Evolutionary conservation across 2,329 filamentous ascomycete genomes (phyloP).

Genomic region (Pezicula carpinea): DNA sequence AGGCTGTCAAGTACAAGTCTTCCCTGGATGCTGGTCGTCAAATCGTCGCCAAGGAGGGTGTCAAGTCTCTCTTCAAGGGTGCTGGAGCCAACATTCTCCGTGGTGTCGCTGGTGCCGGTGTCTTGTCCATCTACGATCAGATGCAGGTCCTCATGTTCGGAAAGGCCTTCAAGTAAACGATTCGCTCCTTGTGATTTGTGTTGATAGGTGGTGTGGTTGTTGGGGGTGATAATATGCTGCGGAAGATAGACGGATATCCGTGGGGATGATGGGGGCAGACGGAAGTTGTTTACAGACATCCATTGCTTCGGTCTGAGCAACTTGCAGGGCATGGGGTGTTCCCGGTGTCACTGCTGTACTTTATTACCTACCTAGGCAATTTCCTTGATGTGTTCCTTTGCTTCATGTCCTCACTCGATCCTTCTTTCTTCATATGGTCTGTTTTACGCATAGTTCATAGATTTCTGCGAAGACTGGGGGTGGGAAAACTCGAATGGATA

Average conservation of each 20-base stretch:
- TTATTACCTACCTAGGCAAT: slow-evolving; percentile 34
- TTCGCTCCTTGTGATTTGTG: slow-evolving; percentile 22
- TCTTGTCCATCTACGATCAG: slow-evolving; percentile 99
- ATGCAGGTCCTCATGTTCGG: slow-evolving; percentile 99
- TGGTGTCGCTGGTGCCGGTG: slow-evolving; percentile 99
- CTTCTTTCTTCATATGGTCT: slow-evolving; percentile 15
- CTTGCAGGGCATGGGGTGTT: slow-evolving; percentile 25
- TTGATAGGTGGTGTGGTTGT: slow-evolving; percentile 12
- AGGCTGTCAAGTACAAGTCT: slow-evolving; percentile 99
- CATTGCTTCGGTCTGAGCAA: slow-evolving; percentile 31
- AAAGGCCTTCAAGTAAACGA: slow-evolving; percentile 85
- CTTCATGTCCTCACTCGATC: slow-evolving; percentile 20
- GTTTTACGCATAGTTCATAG: slow-evolving; percentile 19
- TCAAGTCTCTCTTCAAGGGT: slow-evolving; percentile 99
- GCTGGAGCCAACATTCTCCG: slow-evolving; percentile 99
- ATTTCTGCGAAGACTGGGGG: slow-evolving; percentile 12
- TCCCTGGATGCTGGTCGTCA: slow-evolving; percentile 92
- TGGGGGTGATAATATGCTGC: slow-evolving; percentile 17
- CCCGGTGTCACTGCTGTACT: slow-evolving; percentile 30
- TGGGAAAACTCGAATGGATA: slow-evolving; percentile 20
- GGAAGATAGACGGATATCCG: slow-evolving; percentile 11
- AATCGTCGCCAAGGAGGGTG: slow-evolving; percentile 96
- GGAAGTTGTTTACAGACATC: slow-evolving; percentile 28
- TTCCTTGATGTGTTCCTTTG: slow-evolving; percentile 29
- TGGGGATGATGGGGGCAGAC: slow-evolving; percentile 21